A percentile compares a stretch with the other conserved stretches of the same genome.
These are phyloP conservation scores for Candida wancherniae DNA, from an alignment of 805 yeast genomes.

Conservation along the genomic window DNA sequence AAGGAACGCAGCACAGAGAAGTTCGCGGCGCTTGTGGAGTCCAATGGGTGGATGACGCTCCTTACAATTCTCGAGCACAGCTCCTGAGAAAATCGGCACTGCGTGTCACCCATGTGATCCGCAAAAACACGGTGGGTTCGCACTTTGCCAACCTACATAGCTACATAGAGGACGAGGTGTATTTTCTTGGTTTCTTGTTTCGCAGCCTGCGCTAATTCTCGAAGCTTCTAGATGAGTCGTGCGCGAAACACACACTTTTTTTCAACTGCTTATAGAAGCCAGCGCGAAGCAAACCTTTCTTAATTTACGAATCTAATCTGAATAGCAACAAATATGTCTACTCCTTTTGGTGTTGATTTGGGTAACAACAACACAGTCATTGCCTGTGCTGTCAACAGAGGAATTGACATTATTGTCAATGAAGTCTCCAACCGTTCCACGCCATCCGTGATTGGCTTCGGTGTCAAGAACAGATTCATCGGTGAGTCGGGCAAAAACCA, in stretches of 20 bases:
- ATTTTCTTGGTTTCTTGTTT: too few species aligned
- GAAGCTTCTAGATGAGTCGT: constrained; percentile 25
- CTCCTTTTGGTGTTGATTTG: constrained; percentile 96
- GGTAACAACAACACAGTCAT: constrained; percentile 92
- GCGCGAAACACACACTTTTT: constrained; percentile 13
- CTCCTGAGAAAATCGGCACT: constrained; percentile 10
- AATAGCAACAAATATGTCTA: constrained; percentile 55
- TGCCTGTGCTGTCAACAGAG: constrained; percentile 96
- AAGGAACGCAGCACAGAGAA: constrained; percentile 37
- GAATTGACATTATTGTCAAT: constrained; percentile 96
- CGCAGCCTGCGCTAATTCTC: constrained; percentile 11
- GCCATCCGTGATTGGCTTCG: constrained; percentile 88
- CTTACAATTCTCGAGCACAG: constrained; percentile 45
- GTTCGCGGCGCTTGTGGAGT: constrained; percentile 49
- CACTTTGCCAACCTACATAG: too few species aligned
- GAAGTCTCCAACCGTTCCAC: constrained; percentile 98
- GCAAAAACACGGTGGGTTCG: too few species aligned
- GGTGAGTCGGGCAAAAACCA: constrained; percentile 97
- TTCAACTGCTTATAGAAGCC: constrained; percentile 2
- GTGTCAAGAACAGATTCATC: constrained; percentile 78
- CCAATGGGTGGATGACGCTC: constrained; percentile 82
- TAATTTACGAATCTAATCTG: constrained; percentile 1
- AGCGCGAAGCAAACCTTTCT: constrained; percentile 1
- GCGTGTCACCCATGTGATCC: too few species aligned
- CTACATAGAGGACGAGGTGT: too few species aligned